These are phyloP conservation scores for Aspergillus conjunctus DNA, from an alignment of 495 filamentous ascomycete species.

Conservation along the genomic window DNA sequence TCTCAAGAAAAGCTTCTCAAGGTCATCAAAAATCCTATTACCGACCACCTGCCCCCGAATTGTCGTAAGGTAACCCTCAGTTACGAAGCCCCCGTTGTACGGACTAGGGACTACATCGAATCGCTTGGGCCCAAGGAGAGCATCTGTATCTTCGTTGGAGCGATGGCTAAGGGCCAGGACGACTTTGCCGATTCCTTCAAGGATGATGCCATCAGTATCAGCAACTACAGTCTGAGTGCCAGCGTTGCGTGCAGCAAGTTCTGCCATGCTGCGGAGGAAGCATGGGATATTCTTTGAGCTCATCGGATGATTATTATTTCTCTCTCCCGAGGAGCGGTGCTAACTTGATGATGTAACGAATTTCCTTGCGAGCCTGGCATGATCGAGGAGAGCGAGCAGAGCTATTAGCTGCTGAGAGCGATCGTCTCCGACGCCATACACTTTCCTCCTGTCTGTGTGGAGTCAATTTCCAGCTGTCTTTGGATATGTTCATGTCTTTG, in stretches of 20 bases:
- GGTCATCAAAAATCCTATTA: conserved; percentile 97
- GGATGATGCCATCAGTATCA: conserved; percentile 96
- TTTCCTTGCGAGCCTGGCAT: conserved; percentile 35
- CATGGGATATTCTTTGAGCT: conserved; percentile 83
- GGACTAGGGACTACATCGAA: conserved; percentile 84
- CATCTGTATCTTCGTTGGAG: conserved; percentile 95
- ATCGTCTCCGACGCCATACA: conserved; percentile 7
- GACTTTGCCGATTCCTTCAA: conserved; percentile 94
- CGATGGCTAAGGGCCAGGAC: conserved; percentile 95
- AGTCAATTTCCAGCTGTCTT: conserved; percentile 12
- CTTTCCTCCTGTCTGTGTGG: conserved; percentile 5
- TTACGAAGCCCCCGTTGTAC: conserved; percentile 85
- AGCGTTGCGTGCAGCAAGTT: conserved; percentile 99
- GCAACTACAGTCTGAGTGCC: conserved; percentile 94
- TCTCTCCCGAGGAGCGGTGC: conserved; percentile 19
- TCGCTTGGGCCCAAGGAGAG: conserved; percentile 79
- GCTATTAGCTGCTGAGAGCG: conserved; percentile 5
- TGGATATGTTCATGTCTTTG: conserved; percentile 12
- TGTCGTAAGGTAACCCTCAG: conserved; percentile 96
- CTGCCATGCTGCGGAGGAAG: conserved; percentile 96
- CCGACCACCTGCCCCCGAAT: conserved; percentile 92
- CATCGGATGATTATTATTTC: conserved; percentile 13
- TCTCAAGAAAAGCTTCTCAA: conserved; percentile 96
- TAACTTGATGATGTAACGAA: conserved; percentile 39
- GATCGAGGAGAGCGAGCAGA: conserved; percentile 15